Conservation (phyloP, 2,329 filamentous ascomycete genomes). For the Sporothrix euskadiensis region DNA sequence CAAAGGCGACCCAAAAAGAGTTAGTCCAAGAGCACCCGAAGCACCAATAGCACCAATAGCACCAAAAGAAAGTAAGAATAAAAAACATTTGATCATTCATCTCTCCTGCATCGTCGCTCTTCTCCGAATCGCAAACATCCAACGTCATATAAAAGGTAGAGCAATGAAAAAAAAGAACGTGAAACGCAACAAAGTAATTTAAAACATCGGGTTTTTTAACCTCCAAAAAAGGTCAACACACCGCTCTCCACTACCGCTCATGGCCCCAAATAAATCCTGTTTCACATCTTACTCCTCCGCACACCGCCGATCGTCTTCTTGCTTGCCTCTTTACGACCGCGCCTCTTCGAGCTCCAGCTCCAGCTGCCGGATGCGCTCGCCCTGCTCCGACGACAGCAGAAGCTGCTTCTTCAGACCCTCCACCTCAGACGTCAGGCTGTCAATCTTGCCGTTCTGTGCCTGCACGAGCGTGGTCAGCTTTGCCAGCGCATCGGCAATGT, state of each 20-base stretch:
- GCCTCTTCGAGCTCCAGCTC: constrained; percentile 67
- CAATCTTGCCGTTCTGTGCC: constrained; percentile 74
- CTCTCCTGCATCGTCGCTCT: not conserved
- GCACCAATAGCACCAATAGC: not conserved
- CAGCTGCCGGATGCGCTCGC: constrained; percentile 65
- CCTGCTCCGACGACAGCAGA: constrained; percentile 63
- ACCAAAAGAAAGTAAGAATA: not conserved
- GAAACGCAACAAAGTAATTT: not conserved
- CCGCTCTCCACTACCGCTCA: not conserved
- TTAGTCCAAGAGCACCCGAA: too few species aligned
- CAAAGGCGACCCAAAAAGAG: not conserved
- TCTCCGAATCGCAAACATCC: not conserved
- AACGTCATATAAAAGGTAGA: constrained; percentile 4
- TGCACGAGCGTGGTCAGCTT: constrained; percentile 75
- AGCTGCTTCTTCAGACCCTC: constrained; percentile 79
- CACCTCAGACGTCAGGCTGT: constrained; percentile 68
- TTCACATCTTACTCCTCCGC: not conserved
- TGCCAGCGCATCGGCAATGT: constrained; percentile 51
- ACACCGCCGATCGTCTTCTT: too few species aligned
- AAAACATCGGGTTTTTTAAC: not conserved
- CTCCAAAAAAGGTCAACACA: not conserved
- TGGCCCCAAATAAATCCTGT: not conserved
- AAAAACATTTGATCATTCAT: not conserved
- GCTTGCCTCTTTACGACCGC: constrained; percentile 49
- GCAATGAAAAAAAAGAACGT: not conserved